Percentiles rank a stretch among this genome's conserved stretches.
Evolutionary conservation across 106 monocot species (phyloP).

Genomic region (Posidonia australis): DNA sequence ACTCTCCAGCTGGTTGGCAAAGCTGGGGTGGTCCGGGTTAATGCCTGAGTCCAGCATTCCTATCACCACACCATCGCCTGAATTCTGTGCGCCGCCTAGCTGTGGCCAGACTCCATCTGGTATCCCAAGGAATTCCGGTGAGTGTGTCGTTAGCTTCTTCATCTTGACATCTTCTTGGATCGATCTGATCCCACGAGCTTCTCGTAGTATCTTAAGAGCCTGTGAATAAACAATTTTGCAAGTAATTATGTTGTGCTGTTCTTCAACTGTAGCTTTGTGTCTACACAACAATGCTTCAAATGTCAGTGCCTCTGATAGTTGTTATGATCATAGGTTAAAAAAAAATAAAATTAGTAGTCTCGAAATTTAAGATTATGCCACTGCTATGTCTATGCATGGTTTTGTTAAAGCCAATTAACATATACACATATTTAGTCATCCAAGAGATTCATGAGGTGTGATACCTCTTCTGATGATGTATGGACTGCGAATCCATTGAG

Average conservation of each 20-base stretch:
- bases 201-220: conserved; percentile 32
- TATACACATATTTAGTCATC: no score
- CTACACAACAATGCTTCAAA: no score
- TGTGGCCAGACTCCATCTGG: conserved; percentile 40
- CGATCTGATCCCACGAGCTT: conserved; percentile 36
- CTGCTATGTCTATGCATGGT: no score
- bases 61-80: conserved; percentile 65
- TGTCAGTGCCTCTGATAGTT: no score
- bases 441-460: no score
- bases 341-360: no score
- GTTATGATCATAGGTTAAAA: no score
- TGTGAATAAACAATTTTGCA: conserved; percentile 3
- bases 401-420: no score
- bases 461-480: conserved; percentile 9
- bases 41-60: conserved; percentile 81
- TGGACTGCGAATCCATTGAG: conserved; percentile 25
- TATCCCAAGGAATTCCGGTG: conserved; percentile 52
- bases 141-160: conserved; percentile 52
- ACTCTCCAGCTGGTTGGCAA: conserved; percentile 17
- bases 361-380: no score
- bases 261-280: no score
- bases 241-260: no score
- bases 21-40: conserved; percentile 62
- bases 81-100: conserved; percentile 36
- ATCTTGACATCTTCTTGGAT: conserved; percentile 56